A percentile compares a stretch with the other conserved stretches of the same genome.
These are phyloP conservation scores for Penicillium sp. DNA, from an alignment of 2,329 filamentous ascomycete genomes.

Conservation along the genomic window DNA sequence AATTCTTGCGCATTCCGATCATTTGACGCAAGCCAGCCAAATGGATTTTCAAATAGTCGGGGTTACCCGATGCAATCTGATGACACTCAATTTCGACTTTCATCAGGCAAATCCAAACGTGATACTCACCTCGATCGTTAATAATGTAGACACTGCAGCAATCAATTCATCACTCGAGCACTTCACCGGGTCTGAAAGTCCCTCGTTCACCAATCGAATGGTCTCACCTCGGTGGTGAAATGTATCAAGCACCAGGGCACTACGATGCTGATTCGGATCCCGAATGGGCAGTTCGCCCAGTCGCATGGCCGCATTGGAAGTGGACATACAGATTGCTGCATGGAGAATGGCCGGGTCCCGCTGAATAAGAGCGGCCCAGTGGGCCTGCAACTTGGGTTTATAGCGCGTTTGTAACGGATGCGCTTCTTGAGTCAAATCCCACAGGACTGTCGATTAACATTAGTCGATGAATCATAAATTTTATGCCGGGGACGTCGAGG, in stretches of 20 bases:
- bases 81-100: not conserved
- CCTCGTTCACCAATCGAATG: conserved; percentile 44
- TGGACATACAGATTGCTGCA: conserved; percentile 43
- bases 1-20: conserved; percentile 43
- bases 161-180: conserved; percentile 47
- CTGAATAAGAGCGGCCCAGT: conserved; percentile 43
- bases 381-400: conserved; percentile 38
- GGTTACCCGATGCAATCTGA: conserved; percentile 45
- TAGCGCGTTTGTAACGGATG: conserved; percentile 42
- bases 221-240: conserved; percentile 46
- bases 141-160: conserved; percentile 43
- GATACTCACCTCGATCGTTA: conserved; percentile 44
- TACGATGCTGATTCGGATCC: conserved; percentile 38
- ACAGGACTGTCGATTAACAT: conserved; percentile 34
- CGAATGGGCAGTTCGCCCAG: conserved; percentile 40
- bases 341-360: conserved; percentile 43
- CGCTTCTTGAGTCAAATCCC: conserved; percentile 41
- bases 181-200: conserved; percentile 42
- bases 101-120: not conserved
- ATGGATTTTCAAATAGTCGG: conserved; percentile 46
- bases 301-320: conserved; percentile 41
- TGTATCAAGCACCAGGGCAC: conserved; percentile 41
- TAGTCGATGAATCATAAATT: conserved; percentile 7
- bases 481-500: not conserved
- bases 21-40: conserved; percentile 46